These are phyloP conservation scores for Geotrichum armillariae DNA, from an alignment of 1,139 yeast species.

Conservation along the genomic window DNA sequence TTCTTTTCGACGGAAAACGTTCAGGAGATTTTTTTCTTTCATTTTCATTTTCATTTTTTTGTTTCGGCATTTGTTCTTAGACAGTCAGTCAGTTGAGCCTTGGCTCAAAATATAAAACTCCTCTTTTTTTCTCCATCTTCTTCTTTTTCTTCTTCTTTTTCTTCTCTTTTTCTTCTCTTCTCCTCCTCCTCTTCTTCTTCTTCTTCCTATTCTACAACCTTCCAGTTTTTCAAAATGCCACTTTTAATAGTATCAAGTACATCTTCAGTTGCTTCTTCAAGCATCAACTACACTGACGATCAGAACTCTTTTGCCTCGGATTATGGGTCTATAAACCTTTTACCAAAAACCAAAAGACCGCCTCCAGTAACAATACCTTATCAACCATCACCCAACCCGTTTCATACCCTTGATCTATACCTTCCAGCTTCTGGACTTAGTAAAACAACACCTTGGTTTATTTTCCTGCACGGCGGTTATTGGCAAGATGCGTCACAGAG, in stretches of 20 bases:
- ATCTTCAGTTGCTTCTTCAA: conserved; percentile 8
- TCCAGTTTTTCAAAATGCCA: conserved; percentile 9
- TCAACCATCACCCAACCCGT: conserved; percentile 28
- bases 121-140: too few species aligned
- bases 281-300: conserved; percentile 11
- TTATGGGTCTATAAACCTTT: conserved; percentile 12
- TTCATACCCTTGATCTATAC: conserved; percentile 27
- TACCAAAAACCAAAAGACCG: conserved; percentile 24
- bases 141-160: conserved; percentile 1
- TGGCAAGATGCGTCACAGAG: conserved; percentile 73
- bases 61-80: not conserved
- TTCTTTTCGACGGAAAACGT: too few species aligned
- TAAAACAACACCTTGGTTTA: conserved; percentile 31
- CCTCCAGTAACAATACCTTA: conserved; percentile 25
- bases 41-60: not conserved
- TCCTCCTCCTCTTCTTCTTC: not conserved
- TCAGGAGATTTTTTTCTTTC: not conserved
- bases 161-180: not conserved
- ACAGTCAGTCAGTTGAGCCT: not conserved
- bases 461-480: conserved; percentile 81
- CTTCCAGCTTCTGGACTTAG: conserved; percentile 25
- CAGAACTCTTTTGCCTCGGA: conserved; percentile 16
- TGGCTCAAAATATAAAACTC: too few species aligned
- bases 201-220: not conserved
- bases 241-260: not conserved